Percentiles rank a stretch among this genome's conserved stretches.
Evolutionary conservation across 257 asterid genomes (phyloP).

Genomic region (Thymus mandschuricus): DNA sequence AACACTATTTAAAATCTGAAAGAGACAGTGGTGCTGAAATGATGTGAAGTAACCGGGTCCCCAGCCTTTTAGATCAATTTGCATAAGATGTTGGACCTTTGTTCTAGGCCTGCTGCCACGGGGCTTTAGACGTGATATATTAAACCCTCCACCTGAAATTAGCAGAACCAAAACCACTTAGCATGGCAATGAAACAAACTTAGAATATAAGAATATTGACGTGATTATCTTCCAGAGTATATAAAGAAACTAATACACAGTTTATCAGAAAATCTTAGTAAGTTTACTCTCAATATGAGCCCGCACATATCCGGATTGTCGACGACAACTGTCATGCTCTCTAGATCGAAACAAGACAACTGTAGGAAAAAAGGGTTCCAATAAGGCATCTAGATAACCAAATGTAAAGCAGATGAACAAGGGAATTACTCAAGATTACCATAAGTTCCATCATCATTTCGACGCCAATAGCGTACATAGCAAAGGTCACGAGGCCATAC

Average conservation of each 20-base stretch:
- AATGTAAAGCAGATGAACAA: constrained; percentile 26
- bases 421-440: constrained; percentile 54
- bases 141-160: constrained; percentile 90
- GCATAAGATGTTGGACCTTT: constrained; percentile 99
- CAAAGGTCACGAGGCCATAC: constrained; percentile 99
- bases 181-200: constrained; percentile 20
- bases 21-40: constrained; percentile 91
- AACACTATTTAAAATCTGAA: constrained; percentile 90
- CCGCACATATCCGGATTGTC: constrained; percentile 89
- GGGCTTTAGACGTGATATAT: constrained; percentile 85
- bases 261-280: constrained; percentile 34
- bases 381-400: constrained; percentile 11
- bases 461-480: constrained; percentile 98
- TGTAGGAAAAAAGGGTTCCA: constrained; percentile 44
- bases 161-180: constrained; percentile 25
- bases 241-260: constrained; percentile 21
- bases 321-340: constrained; percentile 87
- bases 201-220: constrained; percentile 10
- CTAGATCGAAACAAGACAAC: constrained; percentile 96
- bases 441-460: constrained; percentile 99
- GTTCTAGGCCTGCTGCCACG: constrained; percentile 87
- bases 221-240: constrained; percentile 10
- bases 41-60: constrained; percentile 83
- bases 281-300: constrained; percentile 91
- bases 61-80: constrained; percentile 97